A percentile compares a stretch with the other conserved stretches of the same genome.
These are phyloP conservation scores for Pichia paraexigua DNA, from an alignment of 805 yeast species.

Conservation along the genomic window DNA sequence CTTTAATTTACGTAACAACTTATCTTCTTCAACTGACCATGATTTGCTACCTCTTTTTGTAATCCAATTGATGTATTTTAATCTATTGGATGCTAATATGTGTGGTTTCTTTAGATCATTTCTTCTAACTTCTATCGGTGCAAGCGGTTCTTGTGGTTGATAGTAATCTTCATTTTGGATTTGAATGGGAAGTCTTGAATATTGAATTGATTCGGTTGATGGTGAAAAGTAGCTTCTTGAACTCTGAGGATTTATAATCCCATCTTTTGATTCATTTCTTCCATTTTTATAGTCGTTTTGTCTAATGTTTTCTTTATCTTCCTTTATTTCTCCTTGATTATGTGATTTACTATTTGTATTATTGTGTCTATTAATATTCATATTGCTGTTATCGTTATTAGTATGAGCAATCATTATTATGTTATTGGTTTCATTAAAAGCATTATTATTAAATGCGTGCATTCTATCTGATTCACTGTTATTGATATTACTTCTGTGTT, in stretches of 20 bases:
- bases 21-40: conserved; percentile 73
- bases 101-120: background rate
- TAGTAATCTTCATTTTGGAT: background rate
- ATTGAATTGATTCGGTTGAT: background rate
- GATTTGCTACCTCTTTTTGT: conserved; percentile 23
- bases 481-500: background rate
- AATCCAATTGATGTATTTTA: conserved; percentile 1
- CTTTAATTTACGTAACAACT: conserved; percentile 59
- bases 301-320: too few species aligned
- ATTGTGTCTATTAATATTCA: too few species aligned
- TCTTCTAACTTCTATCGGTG: background rate
- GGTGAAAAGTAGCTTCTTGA: too few species aligned
- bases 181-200: background rate
- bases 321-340: too few species aligned
- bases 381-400: too few species aligned
- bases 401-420: too few species aligned
- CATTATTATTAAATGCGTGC: too few species aligned
- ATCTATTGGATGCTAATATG: background rate
- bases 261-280: too few species aligned
- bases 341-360: too few species aligned
- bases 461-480: too few species aligned
- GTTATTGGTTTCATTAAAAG: too few species aligned
- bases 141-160: background rate
- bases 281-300: too few species aligned
- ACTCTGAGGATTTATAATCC: background rate